These are phyloP conservation scores for Triadica sebifera DNA, from an alignment of 345 rosid species.

Conservation along the genomic window DNA sequence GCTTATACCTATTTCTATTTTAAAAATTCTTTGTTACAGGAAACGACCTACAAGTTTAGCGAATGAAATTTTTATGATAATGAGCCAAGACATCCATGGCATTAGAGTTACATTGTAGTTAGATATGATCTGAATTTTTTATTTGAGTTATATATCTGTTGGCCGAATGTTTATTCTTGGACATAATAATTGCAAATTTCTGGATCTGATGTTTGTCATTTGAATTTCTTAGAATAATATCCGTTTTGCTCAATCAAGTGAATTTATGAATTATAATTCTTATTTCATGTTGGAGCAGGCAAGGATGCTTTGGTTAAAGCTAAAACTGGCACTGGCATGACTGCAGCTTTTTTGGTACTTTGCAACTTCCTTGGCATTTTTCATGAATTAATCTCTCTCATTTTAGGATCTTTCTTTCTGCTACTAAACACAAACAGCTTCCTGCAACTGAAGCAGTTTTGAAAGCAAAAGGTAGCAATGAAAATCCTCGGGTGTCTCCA, in stretches of 20 bases:
- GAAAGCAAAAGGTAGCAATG: constrained; percentile 48
- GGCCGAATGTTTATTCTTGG: neutral
- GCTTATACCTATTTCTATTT: neutral
- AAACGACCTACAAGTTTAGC: too few relatives aligned
- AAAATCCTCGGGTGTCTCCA: constrained; percentile 45
- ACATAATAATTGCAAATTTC: neutral
- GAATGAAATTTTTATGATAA: neutral
- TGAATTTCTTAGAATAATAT: neutral
- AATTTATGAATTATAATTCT: constrained; percentile 3
- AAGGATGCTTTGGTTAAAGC: constrained; percentile 91
- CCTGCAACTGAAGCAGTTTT: constrained; percentile 99
- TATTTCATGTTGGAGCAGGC: constrained; percentile 50
- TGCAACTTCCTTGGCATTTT: constrained; percentile 20
- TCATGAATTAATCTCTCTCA: constrained; percentile 15
- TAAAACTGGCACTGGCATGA: constrained; percentile 89
- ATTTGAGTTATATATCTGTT: neutral
- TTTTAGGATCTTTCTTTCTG: constrained; percentile 29
- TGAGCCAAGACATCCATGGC: neutral
- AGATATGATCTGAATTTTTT: neutral
- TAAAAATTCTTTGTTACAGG: too few relatives aligned
- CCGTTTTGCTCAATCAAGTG: neutral
- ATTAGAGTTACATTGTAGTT: neutral
- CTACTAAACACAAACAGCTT: constrained; percentile 76
- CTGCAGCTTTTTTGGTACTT: constrained; percentile 82
- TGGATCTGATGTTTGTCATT: neutral